Conservation (phyloP, 129 eudicot genomes). For the Artemisia tridentata region DNA sequence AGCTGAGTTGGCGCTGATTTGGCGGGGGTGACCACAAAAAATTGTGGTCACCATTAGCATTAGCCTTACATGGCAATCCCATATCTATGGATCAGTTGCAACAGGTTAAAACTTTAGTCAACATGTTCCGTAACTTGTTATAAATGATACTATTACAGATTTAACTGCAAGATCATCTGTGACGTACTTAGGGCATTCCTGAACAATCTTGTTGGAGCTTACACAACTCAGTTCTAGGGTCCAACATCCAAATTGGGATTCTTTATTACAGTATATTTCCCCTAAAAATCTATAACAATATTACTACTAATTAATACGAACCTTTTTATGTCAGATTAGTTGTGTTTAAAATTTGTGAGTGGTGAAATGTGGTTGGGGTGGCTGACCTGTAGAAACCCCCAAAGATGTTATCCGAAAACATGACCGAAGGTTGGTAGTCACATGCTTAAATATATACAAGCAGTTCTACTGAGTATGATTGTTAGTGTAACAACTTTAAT, state of each 20-base stretch:
- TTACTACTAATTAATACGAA: not conserved
- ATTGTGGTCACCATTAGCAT: too few species aligned
- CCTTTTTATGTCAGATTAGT: not conserved
- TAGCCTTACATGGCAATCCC: too few species aligned
- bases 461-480: too few species aligned
- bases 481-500: too few species aligned
- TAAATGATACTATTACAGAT: too few species aligned
- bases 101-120: too few species aligned
- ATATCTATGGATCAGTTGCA: too few species aligned
- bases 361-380: slow-evolving; percentile 51
- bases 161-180: too few species aligned
- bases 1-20: too few species aligned
- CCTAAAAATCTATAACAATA: not conserved
- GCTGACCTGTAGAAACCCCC: slow-evolving; percentile 89
- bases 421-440: slow-evolving; percentile 66
- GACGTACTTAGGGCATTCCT: not conserved
- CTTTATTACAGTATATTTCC: slow-evolving; percentile 12
- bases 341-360: not conserved
- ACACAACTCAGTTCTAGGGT: slow-evolving; percentile 32
- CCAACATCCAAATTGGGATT: slow-evolving; percentile 26
- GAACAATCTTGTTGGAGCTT: slow-evolving; percentile 21
- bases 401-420: slow-evolving; percentile 88
- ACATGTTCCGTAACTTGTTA: too few species aligned
- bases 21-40: too few species aligned
- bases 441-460: slow-evolving; percentile 28